Evolutionary conservation across 768 basidiomycete genomes (phyloP).

Genomic region (Panus rudis): DNA sequence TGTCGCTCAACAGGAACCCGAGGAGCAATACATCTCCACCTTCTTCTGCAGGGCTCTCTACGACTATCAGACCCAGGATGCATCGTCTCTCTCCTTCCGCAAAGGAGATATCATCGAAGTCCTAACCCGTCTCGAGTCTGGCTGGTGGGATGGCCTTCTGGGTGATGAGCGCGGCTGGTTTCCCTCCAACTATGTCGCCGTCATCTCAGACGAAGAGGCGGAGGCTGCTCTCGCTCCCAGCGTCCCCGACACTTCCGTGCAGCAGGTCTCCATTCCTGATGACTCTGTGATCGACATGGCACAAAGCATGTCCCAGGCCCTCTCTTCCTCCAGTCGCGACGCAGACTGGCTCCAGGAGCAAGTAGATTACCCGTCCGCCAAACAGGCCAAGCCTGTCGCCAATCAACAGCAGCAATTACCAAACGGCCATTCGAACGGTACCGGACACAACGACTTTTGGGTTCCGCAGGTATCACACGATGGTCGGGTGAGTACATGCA

Average conservation of each 20-base stretch:
- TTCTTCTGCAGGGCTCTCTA: slow-evolving; percentile 91
- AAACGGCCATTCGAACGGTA: slow-evolving; percentile 14
- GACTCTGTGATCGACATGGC: slow-evolving; percentile 41
- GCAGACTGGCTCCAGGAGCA: slow-evolving; percentile 48
- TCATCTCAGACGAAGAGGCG: slow-evolving; percentile 76
- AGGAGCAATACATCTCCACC: slow-evolving; percentile 56
- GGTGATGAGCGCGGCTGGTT: slow-evolving; percentile 93
- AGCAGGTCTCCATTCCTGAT: slow-evolving; percentile 11
- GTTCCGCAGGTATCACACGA: slow-evolving; percentile 76
- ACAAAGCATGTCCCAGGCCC: slow-evolving; percentile 38
- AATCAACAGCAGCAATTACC: slow-evolving; percentile 5
- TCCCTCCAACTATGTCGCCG: slow-evolving; percentile 88
- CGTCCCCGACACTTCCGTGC: slow-evolving; percentile 24
- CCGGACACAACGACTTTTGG: slow-evolving; percentile 76
- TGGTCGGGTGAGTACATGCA: slow-evolving; percentile 61
- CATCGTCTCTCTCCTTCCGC: slow-evolving; percentile 82
- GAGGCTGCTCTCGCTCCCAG: slow-evolving; percentile 54
- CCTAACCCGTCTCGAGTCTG: slow-evolving; percentile 81
- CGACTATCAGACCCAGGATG: slow-evolving; percentile 83
- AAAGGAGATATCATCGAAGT: slow-evolving; percentile 92
- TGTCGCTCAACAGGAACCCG: slow-evolving; percentile 18
- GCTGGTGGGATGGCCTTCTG: slow-evolving; percentile 98
- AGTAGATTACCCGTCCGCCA: slow-evolving; percentile 20
- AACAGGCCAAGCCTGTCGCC: slow-evolving; percentile 29
- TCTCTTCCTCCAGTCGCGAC: slow-evolving; percentile 36